Percentiles rank a stretch among this genome's conserved stretches.
Evolutionary conservation across 2,329 filamentous ascomycete genomes (phyloP).

Genomic region (Escovopsis sp.): DNA sequence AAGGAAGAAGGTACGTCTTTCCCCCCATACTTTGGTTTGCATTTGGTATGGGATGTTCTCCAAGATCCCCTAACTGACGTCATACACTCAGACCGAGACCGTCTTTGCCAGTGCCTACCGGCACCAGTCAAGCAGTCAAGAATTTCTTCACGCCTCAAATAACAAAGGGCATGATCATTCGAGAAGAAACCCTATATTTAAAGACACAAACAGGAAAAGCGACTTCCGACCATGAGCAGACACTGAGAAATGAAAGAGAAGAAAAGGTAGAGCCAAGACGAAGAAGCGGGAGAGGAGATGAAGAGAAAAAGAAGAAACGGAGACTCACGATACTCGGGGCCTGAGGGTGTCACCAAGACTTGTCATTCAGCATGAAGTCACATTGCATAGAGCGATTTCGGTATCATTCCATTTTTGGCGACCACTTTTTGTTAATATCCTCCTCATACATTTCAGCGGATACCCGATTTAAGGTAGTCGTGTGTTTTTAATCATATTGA

Average conservation of each 20-base stretch:
- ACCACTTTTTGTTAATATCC: not conserved
- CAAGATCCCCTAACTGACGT: constrained; percentile 11
- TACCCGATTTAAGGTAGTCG: not conserved
- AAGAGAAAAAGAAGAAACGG: not conserved
- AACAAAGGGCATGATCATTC: not conserved
- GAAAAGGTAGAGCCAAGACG: not conserved
- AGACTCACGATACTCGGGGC: not conserved
- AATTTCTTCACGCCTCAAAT: constrained; percentile 16
- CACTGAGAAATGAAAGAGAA: not conserved
- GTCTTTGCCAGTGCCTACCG: constrained; percentile 35
- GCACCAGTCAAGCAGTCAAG: constrained; percentile 36
- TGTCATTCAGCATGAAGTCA: constrained; percentile 1
- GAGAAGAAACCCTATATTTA: not conserved
- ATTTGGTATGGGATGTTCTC: too few species aligned
- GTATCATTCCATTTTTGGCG: not conserved
- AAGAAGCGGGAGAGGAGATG: not conserved
- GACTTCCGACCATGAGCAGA: not conserved
- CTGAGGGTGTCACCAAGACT: not conserved
- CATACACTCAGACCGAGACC: constrained; percentile 33
- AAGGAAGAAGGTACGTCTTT: constrained; percentile 50
- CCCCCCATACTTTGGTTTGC: not conserved
- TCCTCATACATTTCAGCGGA: not conserved
- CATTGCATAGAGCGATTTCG: not conserved
- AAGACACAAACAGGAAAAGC: not conserved
- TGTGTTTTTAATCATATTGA: not conserved